Evolutionary conservation across 257 asterid species (phyloP).

Genomic region (Rauvolfia tetraphylla): DNA sequence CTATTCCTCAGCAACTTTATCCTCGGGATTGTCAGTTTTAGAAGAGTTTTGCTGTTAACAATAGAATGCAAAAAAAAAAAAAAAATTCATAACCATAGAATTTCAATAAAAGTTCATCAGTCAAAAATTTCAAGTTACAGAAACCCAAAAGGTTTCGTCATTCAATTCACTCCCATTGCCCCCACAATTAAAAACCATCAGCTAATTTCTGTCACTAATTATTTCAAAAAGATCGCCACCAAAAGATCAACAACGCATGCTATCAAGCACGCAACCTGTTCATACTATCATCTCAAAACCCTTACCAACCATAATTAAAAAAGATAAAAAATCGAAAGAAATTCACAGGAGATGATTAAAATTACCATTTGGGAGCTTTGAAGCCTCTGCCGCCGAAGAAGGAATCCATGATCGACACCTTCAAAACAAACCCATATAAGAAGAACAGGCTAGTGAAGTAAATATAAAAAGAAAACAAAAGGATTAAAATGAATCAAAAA

Average conservation of each 20-base stretch:
- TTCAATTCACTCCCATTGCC: not conserved
- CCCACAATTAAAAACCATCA: not conserved
- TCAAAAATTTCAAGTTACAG: conserved; percentile 3
- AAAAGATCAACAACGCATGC: too few species aligned
- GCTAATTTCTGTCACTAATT: not conserved
- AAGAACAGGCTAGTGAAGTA: not conserved
- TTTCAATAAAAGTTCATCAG: conserved; percentile 19
- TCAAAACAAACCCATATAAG: not conserved
- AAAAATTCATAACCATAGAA: conserved; percentile 8
- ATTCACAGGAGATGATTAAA: conserved; percentile 2
- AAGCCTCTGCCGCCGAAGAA: conserved; percentile 78
- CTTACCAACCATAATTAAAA: conserved; percentile 9
- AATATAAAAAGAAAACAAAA: not conserved
- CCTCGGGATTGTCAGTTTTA: conserved; percentile 82
- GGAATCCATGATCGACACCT: conserved; percentile 55
- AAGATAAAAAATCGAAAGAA: not conserved
- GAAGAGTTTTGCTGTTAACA: conserved; percentile 69
- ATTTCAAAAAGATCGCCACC: not conserved
- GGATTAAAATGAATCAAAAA: not conserved
- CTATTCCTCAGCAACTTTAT: conserved; percentile 89
- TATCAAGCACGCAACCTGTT: conserved; percentile 2
- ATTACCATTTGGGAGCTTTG: conserved; percentile 84
- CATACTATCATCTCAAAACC: conserved; percentile 12
- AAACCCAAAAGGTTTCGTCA: conserved; percentile 22
- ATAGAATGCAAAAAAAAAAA: not conserved